These are phyloP conservation scores for Lathyrus aphaca DNA, from an alignment of 306 rosid species.

Conservation along the genomic window DNA sequence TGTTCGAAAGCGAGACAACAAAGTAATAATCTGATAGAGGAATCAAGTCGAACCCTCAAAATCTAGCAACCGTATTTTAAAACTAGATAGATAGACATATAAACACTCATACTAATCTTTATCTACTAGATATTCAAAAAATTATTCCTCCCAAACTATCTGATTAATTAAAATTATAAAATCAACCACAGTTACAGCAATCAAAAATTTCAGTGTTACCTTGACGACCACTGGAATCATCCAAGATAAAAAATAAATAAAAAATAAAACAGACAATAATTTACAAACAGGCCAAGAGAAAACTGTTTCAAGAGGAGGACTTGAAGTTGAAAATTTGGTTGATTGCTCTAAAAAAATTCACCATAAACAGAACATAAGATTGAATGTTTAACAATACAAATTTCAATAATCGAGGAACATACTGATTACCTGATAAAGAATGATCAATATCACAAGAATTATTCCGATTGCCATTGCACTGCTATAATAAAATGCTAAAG, in stretches of 20 bases:
- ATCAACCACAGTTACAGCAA: conserved; percentile 19
- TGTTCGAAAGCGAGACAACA: conserved; percentile 10
- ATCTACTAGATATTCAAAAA: conserved; percentile 25
- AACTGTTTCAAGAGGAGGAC: neutral
- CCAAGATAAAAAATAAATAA: conserved; percentile 3
- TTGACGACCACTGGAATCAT: conserved; percentile 13
- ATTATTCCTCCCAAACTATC: conserved; percentile 13
- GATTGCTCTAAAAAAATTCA: conserved; percentile 8
- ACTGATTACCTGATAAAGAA: conserved; percentile 85
- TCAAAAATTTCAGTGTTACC: conserved; percentile 27
- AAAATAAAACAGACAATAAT: conserved; percentile 25
- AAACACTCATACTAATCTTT: conserved; percentile 3
- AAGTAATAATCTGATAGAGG: conserved; percentile 17
- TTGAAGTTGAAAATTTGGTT: conserved; percentile 10
- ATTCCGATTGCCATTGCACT: conserved; percentile 84
- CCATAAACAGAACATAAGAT: conserved; percentile 11
- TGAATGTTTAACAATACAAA: conserved; percentile 4
- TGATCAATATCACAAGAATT: conserved; percentile 73
- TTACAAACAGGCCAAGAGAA: conserved; percentile 10
- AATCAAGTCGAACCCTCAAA: conserved; percentile 9
- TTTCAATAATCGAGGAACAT: conserved; percentile 18
- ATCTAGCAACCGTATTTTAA: conserved; percentile 12
- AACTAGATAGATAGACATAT: conserved; percentile 20
- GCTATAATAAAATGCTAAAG: conserved; percentile 75
- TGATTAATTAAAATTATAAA: conserved; percentile 12